phyloP scores from a whole-genome alignment of 2,329 filamentous ascomycete genomes.

The Trichocomaceae sp. region DNA sequence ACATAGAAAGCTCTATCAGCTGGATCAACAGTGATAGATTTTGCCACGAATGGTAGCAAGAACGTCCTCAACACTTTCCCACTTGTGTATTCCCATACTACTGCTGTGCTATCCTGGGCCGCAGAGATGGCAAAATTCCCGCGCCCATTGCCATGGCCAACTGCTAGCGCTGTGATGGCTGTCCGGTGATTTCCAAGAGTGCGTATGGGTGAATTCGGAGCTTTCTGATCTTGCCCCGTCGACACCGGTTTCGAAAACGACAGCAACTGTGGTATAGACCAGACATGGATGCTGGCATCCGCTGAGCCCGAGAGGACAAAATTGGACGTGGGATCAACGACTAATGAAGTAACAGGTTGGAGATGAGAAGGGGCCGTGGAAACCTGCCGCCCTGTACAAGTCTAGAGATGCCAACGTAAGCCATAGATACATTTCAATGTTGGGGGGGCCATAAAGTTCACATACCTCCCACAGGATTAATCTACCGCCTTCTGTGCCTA shows the following conservation, averaged over 20 bases:
- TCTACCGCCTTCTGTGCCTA: constrained; percentile 79
- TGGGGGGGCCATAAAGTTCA: constrained; percentile 7
- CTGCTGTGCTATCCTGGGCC: constrained; percentile 78
- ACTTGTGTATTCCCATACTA: constrained; percentile 86
- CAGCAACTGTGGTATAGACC: constrained; percentile 72
- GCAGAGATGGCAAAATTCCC: constrained; percentile 79
- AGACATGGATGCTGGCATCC: constrained; percentile 88
- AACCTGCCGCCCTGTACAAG: constrained; percentile 40
- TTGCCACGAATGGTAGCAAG: constrained; percentile 66
- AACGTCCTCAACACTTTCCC: constrained; percentile 73
- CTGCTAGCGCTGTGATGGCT: constrained; percentile 42
- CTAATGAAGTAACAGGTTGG: constrained; percentile 62
- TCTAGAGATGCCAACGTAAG: constrained; percentile 23
- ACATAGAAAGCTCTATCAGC: constrained; percentile 76
- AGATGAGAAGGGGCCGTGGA: constrained; percentile 39
- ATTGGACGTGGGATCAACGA: constrained; percentile 57
- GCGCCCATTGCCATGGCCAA: constrained; percentile 62
- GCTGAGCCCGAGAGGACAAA: constrained; percentile 42
- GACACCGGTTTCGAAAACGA: constrained; percentile 47
- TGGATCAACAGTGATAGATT: constrained; percentile 70
- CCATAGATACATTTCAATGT: neutral
- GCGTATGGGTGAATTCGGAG: constrained; percentile 60
- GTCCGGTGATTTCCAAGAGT: constrained; percentile 67
- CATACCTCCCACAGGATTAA: constrained; percentile 88
- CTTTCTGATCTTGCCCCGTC: constrained; percentile 35